Percentiles rank a stretch among this genome's conserved stretches.
phyloP scores from a whole-genome alignment of 305 asterid genomes.

The Solanum hybrid region DNA sequence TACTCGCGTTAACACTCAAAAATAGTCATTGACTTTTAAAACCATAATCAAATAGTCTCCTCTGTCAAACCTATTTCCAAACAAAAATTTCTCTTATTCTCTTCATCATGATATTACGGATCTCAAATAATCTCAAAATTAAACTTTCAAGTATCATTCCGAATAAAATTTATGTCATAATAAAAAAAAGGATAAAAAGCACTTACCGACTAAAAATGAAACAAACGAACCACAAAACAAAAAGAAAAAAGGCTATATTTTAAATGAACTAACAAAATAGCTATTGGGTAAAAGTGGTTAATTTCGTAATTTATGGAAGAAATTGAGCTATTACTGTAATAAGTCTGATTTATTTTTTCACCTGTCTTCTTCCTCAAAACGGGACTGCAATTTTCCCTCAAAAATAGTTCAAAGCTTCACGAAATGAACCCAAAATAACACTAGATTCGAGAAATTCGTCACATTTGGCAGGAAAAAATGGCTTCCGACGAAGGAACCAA shows the following conservation, averaged over 20 bases:
- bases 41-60: not conserved
- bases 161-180: not conserved
- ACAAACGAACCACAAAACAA: not conserved
- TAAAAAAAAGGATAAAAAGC: not conserved
- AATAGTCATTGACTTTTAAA: not conserved
- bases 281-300: not conserved
- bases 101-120: not conserved
- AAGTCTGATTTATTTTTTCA: not conserved
- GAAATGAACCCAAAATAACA: not conserved
- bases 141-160: not conserved
- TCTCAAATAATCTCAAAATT: not conserved
- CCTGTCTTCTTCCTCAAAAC: not conserved
- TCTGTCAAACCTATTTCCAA: not conserved
- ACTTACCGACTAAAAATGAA: not conserved
- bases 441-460: not conserved
- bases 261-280: not conserved
- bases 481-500: conserved; percentile 24
- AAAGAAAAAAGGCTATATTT: not conserved
- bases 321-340: not conserved
- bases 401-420: not conserved
- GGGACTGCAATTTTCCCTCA: not conserved
- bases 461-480: not conserved
- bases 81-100: not conserved
- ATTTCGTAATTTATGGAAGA: not conserved
- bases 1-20: not conserved